Conservation (phyloP, 441 rosid species). For the Pelargonium myrrhifolium region DNA sequence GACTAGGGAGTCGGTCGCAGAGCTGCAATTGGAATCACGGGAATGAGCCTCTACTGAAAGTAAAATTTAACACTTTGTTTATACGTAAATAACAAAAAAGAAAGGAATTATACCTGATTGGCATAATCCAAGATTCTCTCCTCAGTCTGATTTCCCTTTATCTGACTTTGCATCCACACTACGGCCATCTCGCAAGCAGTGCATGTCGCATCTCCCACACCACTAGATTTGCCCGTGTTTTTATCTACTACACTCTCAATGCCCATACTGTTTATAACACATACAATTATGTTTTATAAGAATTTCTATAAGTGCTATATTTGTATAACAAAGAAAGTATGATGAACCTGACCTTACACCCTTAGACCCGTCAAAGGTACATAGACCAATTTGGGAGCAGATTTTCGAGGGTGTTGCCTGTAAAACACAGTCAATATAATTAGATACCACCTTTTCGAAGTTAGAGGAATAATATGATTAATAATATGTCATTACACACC, state of each 20-base stretch:
- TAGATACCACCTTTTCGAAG: background rate
- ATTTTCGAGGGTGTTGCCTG: slow-evolving; percentile 48
- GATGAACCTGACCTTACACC: slow-evolving; percentile 43
- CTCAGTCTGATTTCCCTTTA: slow-evolving; percentile 45
- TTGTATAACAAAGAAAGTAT: background rate
- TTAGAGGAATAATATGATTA: background rate
- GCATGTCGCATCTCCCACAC: slow-evolving; percentile 38
- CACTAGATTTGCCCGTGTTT: slow-evolving; percentile 27
- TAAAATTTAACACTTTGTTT: slow-evolving; percentile 14
- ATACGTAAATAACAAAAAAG: background rate
- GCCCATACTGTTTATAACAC: slow-evolving; percentile 34
- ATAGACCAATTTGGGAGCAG: slow-evolving; percentile 53
- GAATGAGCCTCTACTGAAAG: slow-evolving; percentile 19
- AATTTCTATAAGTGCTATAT: background rate
- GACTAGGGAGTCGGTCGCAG: slow-evolving; percentile 71
- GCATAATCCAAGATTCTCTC: slow-evolving; percentile 48
- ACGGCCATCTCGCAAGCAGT: slow-evolving; percentile 63
- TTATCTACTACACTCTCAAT: slow-evolving; percentile 39
- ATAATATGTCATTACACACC: slow-evolving; percentile 28
- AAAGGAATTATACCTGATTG: slow-evolving; percentile 30
- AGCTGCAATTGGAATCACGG: slow-evolving; percentile 35
- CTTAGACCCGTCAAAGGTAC: slow-evolving; percentile 45
- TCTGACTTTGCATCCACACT: slow-evolving; percentile 60
- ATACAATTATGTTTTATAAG: background rate
- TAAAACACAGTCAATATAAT: slow-evolving; percentile 7